These are phyloP conservation scores for Inga leiocalycina DNA, from an alignment of 306 rosid genomes.

Conservation along the genomic window DNA sequence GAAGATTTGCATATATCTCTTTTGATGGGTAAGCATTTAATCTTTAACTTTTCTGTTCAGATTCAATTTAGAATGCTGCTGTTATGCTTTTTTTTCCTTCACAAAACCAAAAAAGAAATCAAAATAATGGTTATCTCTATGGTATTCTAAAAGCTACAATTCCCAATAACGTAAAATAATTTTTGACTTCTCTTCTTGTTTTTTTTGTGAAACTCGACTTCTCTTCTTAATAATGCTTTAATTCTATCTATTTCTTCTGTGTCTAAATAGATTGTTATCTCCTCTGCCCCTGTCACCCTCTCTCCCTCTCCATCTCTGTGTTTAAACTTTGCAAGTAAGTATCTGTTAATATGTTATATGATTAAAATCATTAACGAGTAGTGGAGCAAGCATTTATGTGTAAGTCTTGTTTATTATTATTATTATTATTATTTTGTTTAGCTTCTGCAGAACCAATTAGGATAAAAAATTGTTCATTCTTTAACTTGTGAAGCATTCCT, in stretches of 20 bases:
- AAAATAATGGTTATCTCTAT: too few species aligned
- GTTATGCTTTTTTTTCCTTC: too few species aligned
- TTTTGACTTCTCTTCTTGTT: too few species aligned
- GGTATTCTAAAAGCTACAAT: too few species aligned
- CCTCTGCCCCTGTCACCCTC: background rate
- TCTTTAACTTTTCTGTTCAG: too few species aligned
- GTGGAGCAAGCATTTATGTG: background rate
- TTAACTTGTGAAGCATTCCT: background rate
- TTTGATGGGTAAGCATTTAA: too few species aligned
- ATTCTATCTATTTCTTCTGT: background rate
- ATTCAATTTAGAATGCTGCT: too few species aligned
- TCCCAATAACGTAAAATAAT: too few species aligned
- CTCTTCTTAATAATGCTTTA: background rate
- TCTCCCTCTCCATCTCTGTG: background rate
- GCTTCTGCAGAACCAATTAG: background rate
- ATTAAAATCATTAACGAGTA: background rate
- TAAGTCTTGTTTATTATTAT: background rate
- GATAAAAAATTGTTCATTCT: background rate
- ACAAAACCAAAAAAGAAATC: too few species aligned
- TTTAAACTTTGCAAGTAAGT: background rate
- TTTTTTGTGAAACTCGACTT: too few species aligned
- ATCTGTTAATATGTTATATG: background rate
- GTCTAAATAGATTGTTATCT: background rate
- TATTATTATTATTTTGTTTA: background rate
- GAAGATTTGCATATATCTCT: too few species aligned